phyloP scores from a whole-genome alignment of 164 flowering plant species.

The Annona cherimola region DNA sequence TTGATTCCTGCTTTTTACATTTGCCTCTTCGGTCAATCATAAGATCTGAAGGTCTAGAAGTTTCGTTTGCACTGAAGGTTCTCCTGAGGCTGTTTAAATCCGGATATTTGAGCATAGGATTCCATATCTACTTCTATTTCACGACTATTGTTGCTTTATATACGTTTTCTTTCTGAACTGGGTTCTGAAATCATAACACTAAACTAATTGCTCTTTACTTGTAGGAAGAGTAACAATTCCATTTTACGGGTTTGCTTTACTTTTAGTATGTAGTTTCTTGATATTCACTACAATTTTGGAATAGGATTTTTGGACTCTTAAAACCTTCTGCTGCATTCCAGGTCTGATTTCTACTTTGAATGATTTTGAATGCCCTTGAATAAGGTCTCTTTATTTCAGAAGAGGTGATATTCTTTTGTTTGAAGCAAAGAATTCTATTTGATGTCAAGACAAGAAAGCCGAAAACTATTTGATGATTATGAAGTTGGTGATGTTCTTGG shows the following conservation, averaged over 20 bases:
- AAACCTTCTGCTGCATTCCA: background rate
- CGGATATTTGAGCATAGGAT: background rate
- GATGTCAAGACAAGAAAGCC: conserved; percentile 45
- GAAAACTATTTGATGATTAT: conserved; percentile 47
- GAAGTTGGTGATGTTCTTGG: conserved; percentile 50
- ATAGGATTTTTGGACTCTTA: background rate
- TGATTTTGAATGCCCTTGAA: background rate
- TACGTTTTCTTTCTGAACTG: background rate
- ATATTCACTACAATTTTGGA: background rate
- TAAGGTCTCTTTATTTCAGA: background rate
- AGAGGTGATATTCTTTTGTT: background rate
- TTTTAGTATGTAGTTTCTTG: background rate
- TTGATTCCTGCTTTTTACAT: background rate
- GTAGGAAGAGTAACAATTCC: background rate
- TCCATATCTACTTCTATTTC: background rate
- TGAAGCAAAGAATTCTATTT: background rate
- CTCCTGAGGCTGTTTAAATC: background rate
- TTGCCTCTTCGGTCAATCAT: background rate
- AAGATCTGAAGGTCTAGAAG: background rate
- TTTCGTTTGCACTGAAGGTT: background rate
- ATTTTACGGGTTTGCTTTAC: background rate
- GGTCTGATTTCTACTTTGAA: background rate
- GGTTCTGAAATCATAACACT: background rate
- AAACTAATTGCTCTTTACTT: background rate
- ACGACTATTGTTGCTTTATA: background rate